Evolutionary conservation across 306 rosid genomes (phyloP).

Genomic region (Cucumis cinereus): DNA sequence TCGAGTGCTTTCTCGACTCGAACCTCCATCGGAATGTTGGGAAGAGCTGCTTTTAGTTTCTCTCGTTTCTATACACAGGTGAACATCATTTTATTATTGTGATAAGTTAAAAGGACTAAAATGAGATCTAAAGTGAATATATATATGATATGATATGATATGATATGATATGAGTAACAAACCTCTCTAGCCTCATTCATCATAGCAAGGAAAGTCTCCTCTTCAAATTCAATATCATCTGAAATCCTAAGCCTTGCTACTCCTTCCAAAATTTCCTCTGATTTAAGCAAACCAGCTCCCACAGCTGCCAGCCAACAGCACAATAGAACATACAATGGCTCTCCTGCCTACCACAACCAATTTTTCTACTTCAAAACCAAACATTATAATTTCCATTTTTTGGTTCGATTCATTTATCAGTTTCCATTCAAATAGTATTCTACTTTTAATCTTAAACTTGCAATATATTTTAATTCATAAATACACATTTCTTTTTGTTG

Average conservation of each 20-base stretch:
- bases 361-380: neutral
- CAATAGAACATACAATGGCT: slow-evolving; percentile 69
- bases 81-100: neutral
- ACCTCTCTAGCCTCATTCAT: slow-evolving; percentile 89
- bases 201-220: slow-evolving; percentile 66
- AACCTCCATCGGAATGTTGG: slow-evolving; percentile 54
- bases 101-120: no score
- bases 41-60: slow-evolving; percentile 36
- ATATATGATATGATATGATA: no score
- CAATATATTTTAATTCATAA: no score
- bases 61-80: slow-evolving; percentile 48
- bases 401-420: no score
- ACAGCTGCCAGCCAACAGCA: slow-evolving; percentile 87
- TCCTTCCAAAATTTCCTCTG: slow-evolving; percentile 90
- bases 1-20: slow-evolving; percentile 76
- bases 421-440: no score
- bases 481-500: no score
- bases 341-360: slow-evolving; percentile 52
- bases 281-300: slow-evolving; percentile 91
- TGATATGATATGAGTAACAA: neutral
- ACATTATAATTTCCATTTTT: neutral
- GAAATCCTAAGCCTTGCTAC: slow-evolving; percentile 71
- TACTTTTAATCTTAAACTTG: no score
- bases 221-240: slow-evolving; percentile 78
- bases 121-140: neutral